phyloP scores from a whole-genome alignment of 768 basidiomycete genomes.

The Pisolithus orientalis region DNA sequence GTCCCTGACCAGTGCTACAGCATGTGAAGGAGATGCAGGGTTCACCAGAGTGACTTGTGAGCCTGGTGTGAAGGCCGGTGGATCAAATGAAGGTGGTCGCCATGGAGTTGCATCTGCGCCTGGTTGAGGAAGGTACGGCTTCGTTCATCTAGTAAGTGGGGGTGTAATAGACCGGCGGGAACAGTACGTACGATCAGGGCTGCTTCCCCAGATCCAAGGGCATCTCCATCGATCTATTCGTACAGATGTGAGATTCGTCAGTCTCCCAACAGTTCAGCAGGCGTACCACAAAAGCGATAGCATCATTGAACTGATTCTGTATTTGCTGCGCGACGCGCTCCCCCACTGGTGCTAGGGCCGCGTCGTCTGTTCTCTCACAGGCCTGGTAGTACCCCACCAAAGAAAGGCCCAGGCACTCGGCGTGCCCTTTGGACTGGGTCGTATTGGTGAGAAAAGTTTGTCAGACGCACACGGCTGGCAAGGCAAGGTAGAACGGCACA shows the following conservation, averaged over 20 bases:
- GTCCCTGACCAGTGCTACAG: slow-evolving; percentile 45
- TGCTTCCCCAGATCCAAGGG: slow-evolving; percentile 44
- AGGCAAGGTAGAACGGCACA: slow-evolving; percentile 15
- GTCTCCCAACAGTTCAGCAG: neutral
- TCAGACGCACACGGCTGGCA: neutral
- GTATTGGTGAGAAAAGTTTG: neutral
- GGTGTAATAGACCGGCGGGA: neutral
- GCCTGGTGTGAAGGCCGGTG: slow-evolving; percentile 38
- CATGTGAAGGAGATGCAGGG: slow-evolving; percentile 38
- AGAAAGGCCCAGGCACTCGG: slow-evolving; percentile 43
- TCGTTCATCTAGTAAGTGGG: neutral
- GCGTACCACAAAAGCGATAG: slow-evolving; percentile 66
- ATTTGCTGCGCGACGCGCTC: slow-evolving; percentile 57
- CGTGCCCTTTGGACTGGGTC: slow-evolving; percentile 52
- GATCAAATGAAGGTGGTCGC: slow-evolving; percentile 37
- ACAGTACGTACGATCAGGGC: slow-evolving; percentile 49
- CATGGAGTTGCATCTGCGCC: slow-evolving; percentile 31
- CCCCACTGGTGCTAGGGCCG: slow-evolving; percentile 56
- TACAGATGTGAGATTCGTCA: slow-evolving; percentile 4
- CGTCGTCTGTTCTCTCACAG: slow-evolving; percentile 56
- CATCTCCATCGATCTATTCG: slow-evolving; percentile 53
- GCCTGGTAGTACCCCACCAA: slow-evolving; percentile 78
- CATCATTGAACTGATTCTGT: slow-evolving; percentile 45
- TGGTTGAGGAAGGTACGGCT: slow-evolving; percentile 48
- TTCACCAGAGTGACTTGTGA: slow-evolving; percentile 44